Evolutionary conservation across 2,329 filamentous ascomycete genomes (phyloP).

Genomic region (Epichloe festucae): DNA sequence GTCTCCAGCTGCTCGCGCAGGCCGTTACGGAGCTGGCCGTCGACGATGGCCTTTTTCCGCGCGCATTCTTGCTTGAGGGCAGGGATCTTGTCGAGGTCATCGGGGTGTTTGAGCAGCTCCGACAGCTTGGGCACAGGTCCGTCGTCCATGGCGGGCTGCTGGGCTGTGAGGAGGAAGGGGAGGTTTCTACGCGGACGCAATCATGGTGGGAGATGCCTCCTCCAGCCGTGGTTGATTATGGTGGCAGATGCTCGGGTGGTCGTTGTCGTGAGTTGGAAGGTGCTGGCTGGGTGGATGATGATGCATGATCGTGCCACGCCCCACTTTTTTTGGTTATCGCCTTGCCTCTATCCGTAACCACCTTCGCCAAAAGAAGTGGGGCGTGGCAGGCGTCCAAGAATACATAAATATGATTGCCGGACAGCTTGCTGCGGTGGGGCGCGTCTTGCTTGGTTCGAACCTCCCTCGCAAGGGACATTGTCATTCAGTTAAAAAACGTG

Average conservation of each 20-base stretch:
- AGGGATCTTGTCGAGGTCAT: conserved; percentile 93
- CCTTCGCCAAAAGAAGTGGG: no score
- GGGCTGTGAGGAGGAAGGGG: conserved; percentile 3
- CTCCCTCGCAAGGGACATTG: no score
- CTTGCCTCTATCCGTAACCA: no score
- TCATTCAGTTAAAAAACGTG: no score
- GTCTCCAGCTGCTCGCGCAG: conserved; percentile 87
- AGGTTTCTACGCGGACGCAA: conserved; percentile 7
- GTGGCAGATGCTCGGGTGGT: background rate
- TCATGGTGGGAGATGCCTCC: conserved; percentile 7
- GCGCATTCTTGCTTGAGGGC: conserved; percentile 83
- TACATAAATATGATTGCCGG: no score
- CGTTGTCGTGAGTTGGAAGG: no score
- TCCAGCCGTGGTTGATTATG: background rate
- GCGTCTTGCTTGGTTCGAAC: no score
- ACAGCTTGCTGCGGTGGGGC: no score
- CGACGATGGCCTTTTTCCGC: conserved; percentile 85
- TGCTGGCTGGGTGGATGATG: no score
- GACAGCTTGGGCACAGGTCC: conserved; percentile 67
- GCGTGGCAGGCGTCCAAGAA: no score
- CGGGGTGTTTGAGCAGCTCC: conserved; percentile 86
- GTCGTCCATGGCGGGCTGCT: conserved; percentile 30
- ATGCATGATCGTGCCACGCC: no score
- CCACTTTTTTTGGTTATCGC: no score
- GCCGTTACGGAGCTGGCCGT: conserved; percentile 77